These are phyloP conservation scores for Aspergillus pseudoglaucus DNA, from an alignment of 2,329 filamentous ascomycete species.

Conservation along the genomic window DNA sequence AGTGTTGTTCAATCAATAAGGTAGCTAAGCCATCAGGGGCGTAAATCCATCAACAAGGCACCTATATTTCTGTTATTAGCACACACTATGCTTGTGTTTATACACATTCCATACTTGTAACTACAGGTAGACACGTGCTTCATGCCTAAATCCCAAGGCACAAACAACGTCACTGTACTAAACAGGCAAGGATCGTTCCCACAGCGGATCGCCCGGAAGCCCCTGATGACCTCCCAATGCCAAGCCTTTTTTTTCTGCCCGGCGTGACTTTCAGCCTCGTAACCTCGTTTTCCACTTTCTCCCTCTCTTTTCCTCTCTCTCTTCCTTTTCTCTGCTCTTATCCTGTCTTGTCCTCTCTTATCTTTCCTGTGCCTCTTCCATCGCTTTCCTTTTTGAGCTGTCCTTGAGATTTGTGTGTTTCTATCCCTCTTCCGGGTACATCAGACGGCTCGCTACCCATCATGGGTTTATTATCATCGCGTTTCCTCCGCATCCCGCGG, in stretches of 20 bases:
- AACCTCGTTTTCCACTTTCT: neutral
- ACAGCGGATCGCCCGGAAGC: slow-evolving; percentile 17
- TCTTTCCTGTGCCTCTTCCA: slow-evolving; percentile 11
- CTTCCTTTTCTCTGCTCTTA: slow-evolving; percentile 4
- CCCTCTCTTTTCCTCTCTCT: slow-evolving; percentile 7
- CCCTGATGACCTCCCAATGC: too few relatives aligned
- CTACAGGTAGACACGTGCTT: too few relatives aligned
- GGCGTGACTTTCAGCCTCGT: neutral
- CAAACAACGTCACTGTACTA: neutral
- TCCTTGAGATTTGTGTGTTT: slow-evolving; percentile 1
- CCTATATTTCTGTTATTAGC: too few relatives aligned
- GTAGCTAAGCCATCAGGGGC: too few relatives aligned
- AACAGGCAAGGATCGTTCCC: slow-evolving; percentile 15
- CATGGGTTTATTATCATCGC: slow-evolving; percentile 33
- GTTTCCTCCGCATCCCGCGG: slow-evolving; percentile 45
- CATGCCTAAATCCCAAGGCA: too few relatives aligned
- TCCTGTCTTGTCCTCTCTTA: slow-evolving; percentile 4
- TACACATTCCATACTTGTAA: too few relatives aligned
- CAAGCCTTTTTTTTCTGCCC: neutral
- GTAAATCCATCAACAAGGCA: too few relatives aligned
- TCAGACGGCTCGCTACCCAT: slow-evolving; percentile 10
- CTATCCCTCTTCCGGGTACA: neutral
- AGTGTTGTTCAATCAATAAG: too few relatives aligned
- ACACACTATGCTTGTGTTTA: too few relatives aligned
- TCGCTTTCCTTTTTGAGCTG: neutral